phyloP scores from a whole-genome alignment of 805 yeast genomes.

The Dipodascopsis uninucleata region DNA sequence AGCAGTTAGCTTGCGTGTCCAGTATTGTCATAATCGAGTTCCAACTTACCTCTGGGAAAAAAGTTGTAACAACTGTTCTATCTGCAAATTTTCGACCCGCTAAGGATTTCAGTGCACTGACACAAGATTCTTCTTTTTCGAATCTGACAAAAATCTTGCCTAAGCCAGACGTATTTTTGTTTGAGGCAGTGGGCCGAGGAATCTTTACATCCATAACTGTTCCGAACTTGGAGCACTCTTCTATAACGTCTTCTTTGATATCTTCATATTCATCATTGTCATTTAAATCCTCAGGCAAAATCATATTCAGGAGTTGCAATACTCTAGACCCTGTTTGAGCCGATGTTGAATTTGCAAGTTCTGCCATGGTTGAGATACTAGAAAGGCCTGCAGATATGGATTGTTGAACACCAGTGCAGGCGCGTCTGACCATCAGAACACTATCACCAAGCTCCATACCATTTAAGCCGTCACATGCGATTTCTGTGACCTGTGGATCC shows the following conservation, averaged over 20 bases:
- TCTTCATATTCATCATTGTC: slow-evolving; percentile 49
- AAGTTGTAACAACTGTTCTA: slow-evolving; percentile 64
- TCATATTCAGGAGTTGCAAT: slow-evolving; percentile 61
- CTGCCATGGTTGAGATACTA: slow-evolving; percentile 30
- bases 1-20: slow-evolving; percentile 1
- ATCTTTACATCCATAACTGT: slow-evolving; percentile 52
- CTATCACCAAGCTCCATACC: slow-evolving; percentile 40
- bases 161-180: slow-evolving; percentile 51
- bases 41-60: slow-evolving; percentile 47
- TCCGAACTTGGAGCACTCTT: slow-evolving; percentile 52
- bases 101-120: slow-evolving; percentile 51
- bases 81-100: slow-evolving; percentile 68
- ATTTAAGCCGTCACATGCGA: slow-evolving; percentile 38
- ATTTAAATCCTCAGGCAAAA: slow-evolving; percentile 60
- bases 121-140: slow-evolving; percentile 48
- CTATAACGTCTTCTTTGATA: slow-evolving; percentile 49
- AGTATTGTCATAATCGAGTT: background rate
- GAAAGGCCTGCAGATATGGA: slow-evolving; percentile 13
- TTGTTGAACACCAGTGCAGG: slow-evolving; percentile 39
- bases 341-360: slow-evolving; percentile 33
- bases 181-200: slow-evolving; percentile 51
- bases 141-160: slow-evolving; percentile 75
- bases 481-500: slow-evolving; percentile 30
- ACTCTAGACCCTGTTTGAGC: slow-evolving; percentile 42
- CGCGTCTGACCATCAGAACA: slow-evolving; percentile 38